Evolutionary conservation across 1,139 yeast species (phyloP).

Genomic region (Yamadazyma triangularis): DNA sequence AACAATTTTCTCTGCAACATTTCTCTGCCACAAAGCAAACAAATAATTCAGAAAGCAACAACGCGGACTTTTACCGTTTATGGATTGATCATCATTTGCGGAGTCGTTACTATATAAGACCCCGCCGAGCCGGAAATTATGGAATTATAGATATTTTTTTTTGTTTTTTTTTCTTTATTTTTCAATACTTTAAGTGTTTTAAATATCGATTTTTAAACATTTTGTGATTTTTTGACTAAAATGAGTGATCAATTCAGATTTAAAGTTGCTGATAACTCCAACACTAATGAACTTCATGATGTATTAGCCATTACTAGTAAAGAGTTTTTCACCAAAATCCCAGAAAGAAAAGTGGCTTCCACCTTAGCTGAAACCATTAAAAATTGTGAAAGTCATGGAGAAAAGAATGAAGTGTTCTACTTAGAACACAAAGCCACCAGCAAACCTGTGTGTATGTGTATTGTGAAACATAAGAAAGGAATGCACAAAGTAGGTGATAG

Average conservation of each 20-base stretch:
- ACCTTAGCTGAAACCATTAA: conserved; percentile 27
- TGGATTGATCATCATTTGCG: too few species aligned
- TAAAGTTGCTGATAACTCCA: conserved; percentile 18
- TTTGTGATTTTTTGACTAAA: too few species aligned
- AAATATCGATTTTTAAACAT: too few species aligned
- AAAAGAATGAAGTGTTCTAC: conserved; percentile 20
- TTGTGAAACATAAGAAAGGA: conserved; percentile 24
- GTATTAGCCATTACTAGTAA: conserved; percentile 23
- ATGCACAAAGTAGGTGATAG: conserved; percentile 29
- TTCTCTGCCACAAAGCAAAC: too few species aligned
- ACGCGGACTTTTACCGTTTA: too few species aligned
- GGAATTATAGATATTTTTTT: too few species aligned
- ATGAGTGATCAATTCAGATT: conserved; percentile 16
- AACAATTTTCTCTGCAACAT: too few species aligned
- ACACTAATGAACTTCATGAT: conserved; percentile 22
- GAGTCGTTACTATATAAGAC: too few species aligned
- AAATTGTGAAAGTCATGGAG: conserved; percentile 18
- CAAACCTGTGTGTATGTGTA: conserved; percentile 22
- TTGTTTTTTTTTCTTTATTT: too few species aligned
- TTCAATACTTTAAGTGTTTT: too few species aligned
- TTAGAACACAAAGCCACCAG: conserved; percentile 23
- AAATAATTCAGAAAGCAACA: too few species aligned
- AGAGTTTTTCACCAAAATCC: conserved; percentile 26
- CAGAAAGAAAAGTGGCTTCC: conserved; percentile 24
- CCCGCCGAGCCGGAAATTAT: too few species aligned